Conservation (phyloP, 805 yeast genomes). For the Schwanniomyces occidentalis region DNA sequence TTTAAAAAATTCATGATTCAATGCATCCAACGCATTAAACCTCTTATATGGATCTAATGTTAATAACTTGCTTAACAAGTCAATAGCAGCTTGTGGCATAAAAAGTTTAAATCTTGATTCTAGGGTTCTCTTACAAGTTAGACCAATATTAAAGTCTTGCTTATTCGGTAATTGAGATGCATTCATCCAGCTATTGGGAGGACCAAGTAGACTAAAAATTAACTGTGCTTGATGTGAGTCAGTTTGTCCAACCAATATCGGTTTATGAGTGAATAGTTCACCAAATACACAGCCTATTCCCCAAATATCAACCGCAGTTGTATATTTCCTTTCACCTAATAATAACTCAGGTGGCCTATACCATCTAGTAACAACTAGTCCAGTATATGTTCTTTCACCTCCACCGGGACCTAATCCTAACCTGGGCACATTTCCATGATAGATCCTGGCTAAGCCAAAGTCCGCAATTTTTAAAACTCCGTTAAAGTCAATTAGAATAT, state of each 20-base stretch:
- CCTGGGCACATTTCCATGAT: slow-evolving; percentile 61
- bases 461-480: slow-evolving; percentile 91
- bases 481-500: slow-evolving; percentile 71
- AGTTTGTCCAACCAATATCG: slow-evolving; percentile 80
- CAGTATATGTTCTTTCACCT: slow-evolving; percentile 53
- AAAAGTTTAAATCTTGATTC: slow-evolving; percentile 47
- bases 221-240: slow-evolving; percentile 86
- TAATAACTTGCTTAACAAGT: slow-evolving; percentile 61
- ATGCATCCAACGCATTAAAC: slow-evolving; percentile 76
- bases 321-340: slow-evolving; percentile 80
- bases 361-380: slow-evolving; percentile 92
- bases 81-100: slow-evolving; percentile 50
- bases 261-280: slow-evolving; percentile 78
- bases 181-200: slow-evolving; percentile 71
- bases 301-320: slow-evolving; percentile 97
- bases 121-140: slow-evolving; percentile 48
- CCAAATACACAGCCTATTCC: slow-evolving; percentile 96
- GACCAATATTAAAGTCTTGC: slow-evolving; percentile 43
- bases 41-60: slow-evolving; percentile 71
- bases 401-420: slow-evolving; percentile 57
- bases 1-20: slow-evolving; percentile 67
- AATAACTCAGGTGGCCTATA: slow-evolving; percentile 94
- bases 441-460: slow-evolving; percentile 86
- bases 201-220: slow-evolving; percentile 79
- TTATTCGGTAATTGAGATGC: slow-evolving; percentile 59